These are phyloP conservation scores for Diplotaxis tenuifolia DNA, from an alignment of 345 rosid species.

Conservation along the genomic window DNA sequence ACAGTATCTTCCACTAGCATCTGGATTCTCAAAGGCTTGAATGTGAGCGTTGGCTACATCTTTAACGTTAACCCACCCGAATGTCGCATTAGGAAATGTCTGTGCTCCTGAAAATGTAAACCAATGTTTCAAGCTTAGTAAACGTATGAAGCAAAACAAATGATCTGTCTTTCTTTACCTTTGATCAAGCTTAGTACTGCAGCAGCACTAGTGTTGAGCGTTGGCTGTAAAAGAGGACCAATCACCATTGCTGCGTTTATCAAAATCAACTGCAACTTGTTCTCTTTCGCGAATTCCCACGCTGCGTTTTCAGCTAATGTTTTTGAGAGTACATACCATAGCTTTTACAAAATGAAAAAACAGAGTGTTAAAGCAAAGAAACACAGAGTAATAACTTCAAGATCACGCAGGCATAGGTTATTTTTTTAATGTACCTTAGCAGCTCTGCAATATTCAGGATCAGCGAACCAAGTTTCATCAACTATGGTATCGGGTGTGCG, in stretches of 20 bases:
- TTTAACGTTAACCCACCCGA: slow-evolving; percentile 88
- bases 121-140: not conserved
- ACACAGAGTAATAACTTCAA: slow-evolving; percentile 15
- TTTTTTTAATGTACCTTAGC: slow-evolving; percentile 46
- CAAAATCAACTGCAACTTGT: slow-evolving; percentile 63
- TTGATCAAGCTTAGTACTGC: slow-evolving; percentile 69
- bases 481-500: slow-evolving; percentile 78
- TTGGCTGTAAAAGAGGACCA: slow-evolving; percentile 91
- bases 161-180: slow-evolving; percentile 39
- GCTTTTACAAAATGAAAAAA: slow-evolving; percentile 39
- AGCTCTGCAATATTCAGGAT: slow-evolving; percentile 35
- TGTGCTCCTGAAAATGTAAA: slow-evolving; percentile 54
- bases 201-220: slow-evolving; percentile 86
- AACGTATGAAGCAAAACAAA: not conserved
- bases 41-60: slow-evolving; percentile 92
- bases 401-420: not conserved
- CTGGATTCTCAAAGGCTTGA: slow-evolving; percentile 78
- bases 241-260: slow-evolving; percentile 92
- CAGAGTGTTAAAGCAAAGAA: slow-evolving; percentile 6
- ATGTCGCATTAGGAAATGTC: slow-evolving; percentile 60
- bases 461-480: slow-evolving; percentile 43
- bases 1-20: slow-evolving; percentile 81
- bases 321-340: slow-evolving; percentile 87
- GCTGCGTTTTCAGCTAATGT: slow-evolving; percentile 89
- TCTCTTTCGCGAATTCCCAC: slow-evolving; percentile 81